Conservation (phyloP, 257 asterid species). For the Leonotis leonurus region DNA sequence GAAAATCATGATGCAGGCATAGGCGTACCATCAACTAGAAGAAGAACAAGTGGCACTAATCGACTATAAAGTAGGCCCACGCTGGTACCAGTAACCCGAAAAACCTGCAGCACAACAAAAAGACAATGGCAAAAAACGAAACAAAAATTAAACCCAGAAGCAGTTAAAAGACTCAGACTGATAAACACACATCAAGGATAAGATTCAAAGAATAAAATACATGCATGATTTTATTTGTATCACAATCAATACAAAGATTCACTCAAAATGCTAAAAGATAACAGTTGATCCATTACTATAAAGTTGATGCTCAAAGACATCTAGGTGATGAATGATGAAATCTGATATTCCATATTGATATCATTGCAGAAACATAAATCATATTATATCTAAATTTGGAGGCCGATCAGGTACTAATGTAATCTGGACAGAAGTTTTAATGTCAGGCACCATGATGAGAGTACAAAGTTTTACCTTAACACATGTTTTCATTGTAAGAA, state of each 20-base stretch:
- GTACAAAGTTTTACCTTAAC: not conserved
- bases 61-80: slow-evolving; percentile 41
- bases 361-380: not conserved
- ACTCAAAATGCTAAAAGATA: not conserved
- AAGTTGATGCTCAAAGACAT: not conserved
- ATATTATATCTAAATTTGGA: not conserved
- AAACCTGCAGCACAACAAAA: slow-evolving; percentile 22
- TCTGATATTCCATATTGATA: not conserved
- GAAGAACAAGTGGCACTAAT: slow-evolving; percentile 46
- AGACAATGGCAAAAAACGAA: not conserved
- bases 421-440: not conserved
- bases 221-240: not conserved
- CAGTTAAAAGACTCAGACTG: not conserved
- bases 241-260: not conserved
- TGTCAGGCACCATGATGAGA: not conserved
- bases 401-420: not conserved
- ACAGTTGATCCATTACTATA: not conserved
- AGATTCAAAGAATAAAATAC: not conserved
- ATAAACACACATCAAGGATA: not conserved
- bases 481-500: slow-evolving; percentile 7
- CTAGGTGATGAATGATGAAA: not conserved
- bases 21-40: slow-evolving; percentile 27
- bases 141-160: not conserved
- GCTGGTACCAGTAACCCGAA: slow-evolving; percentile 26
- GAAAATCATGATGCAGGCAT: slow-evolving; percentile 3